Percentiles rank a stretch among this genome's conserved stretches.
phyloP scores from a whole-genome alignment of 805 yeast genomes.

The Barnettozyma pratensis region DNA sequence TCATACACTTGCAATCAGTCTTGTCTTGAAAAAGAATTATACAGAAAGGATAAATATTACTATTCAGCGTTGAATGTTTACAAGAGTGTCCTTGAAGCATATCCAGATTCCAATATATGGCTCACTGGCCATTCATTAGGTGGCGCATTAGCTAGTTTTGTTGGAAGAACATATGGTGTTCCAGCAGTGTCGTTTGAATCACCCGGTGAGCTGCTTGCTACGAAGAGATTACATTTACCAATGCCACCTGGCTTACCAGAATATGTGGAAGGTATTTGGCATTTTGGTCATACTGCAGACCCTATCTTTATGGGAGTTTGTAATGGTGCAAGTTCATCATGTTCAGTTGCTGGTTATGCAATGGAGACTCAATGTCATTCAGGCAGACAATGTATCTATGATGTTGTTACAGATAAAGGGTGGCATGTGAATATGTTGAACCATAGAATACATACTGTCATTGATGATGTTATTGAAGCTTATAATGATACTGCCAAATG shows the following conservation, averaged over 20 bases:
- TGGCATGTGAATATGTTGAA: slow-evolving; percentile 87
- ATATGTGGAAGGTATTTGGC: slow-evolving; percentile 83
- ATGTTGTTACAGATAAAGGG: slow-evolving; percentile 81
- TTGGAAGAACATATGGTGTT: slow-evolving; percentile 85
- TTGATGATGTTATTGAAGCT: slow-evolving; percentile 66
- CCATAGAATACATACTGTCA: slow-evolving; percentile 87
- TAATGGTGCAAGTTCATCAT: slow-evolving; percentile 85
- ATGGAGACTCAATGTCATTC: slow-evolving; percentile 96
- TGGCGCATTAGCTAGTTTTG: slow-evolving; percentile 73
- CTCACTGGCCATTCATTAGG: slow-evolving; percentile 94
- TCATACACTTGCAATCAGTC: slow-evolving; percentile 85
- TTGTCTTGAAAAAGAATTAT: slow-evolving; percentile 75
- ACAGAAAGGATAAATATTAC: slow-evolving; percentile 75
- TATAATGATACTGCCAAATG: slow-evolving; percentile 81
- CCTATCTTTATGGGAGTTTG: slow-evolving; percentile 97
- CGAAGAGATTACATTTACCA: slow-evolving; percentile 82
- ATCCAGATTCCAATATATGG: slow-evolving; percentile 78
- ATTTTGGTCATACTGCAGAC: slow-evolving; percentile 94
- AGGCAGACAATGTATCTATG: slow-evolving; percentile 83
- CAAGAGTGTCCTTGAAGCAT: slow-evolving; percentile 57
- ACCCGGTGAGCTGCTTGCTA: slow-evolving; percentile 86
- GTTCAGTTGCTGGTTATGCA: slow-evolving; percentile 92
- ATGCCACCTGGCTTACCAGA: slow-evolving; percentile 85
- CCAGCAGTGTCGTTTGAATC: slow-evolving; percentile 92
- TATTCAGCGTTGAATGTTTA: slow-evolving; percentile 74